A percentile compares a stretch with the other conserved stretches of the same genome.
These are phyloP conservation scores for Rhodotorula sp. DNA, from an alignment of 1,284 basidiomycete genomes.

Conservation along the genomic window DNA sequence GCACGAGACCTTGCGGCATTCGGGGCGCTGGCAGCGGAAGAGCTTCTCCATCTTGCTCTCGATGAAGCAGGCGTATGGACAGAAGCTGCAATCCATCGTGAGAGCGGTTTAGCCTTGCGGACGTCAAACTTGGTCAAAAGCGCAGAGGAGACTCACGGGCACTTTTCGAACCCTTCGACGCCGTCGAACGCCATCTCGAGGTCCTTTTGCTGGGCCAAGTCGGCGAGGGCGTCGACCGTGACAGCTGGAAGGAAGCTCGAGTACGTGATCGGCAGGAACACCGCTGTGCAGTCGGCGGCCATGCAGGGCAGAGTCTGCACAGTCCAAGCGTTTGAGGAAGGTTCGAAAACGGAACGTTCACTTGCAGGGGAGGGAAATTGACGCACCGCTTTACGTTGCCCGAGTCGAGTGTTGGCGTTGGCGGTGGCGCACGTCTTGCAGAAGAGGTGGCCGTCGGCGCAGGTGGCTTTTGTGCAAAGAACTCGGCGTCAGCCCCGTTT, in stretches of 20 bases:
- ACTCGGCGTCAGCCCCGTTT: not conserved
- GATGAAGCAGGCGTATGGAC: constrained; percentile 40
- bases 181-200: constrained; percentile 39
- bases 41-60: constrained; percentile 43
- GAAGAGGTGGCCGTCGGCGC: constrained; percentile 41
- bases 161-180: constrained; percentile 39
- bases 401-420: constrained; percentile 39
- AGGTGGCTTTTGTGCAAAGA: constrained; percentile 17
- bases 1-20: constrained; percentile 40
- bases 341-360: too few species aligned
- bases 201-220: constrained; percentile 38
- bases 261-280: constrained; percentile 32
- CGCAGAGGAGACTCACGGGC: constrained; percentile 29
- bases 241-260: constrained; percentile 28
- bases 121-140: not conserved
- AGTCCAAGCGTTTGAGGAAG: not conserved
- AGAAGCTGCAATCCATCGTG: constrained; percentile 15
- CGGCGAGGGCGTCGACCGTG: constrained; percentile 32
- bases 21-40: constrained; percentile 33
- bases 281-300: constrained; percentile 36
- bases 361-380: too few species aligned
- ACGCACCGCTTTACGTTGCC: constrained; percentile 31
- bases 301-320: constrained; percentile 42
- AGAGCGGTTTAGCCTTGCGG: not conserved
- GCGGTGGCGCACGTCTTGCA: constrained; percentile 41